A percentile compares a stretch with the other conserved stretches of the same genome.
phyloP scores from a whole-genome alignment of 768 basidiomycete genomes.

The Neoboletus brunneissimus region DNA sequence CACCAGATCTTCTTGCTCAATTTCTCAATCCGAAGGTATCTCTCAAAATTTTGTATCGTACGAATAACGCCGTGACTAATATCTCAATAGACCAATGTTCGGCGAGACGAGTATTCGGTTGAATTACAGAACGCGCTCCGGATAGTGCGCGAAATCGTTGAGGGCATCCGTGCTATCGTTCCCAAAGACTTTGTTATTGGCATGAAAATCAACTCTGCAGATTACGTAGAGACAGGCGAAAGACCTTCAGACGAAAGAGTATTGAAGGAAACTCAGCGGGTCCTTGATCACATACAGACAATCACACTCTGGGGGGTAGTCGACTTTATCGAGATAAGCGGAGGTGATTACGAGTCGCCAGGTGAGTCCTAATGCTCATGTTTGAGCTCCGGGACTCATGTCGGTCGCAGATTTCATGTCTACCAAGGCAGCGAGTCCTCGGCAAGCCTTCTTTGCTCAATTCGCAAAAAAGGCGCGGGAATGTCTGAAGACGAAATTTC shows the following conservation, averaged over 20 bases:
- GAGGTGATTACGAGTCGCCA: constrained; percentile 81
- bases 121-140: constrained; percentile 44
- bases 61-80: constrained; percentile 19
- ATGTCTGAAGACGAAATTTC: constrained; percentile 37
- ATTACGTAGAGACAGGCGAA: constrained; percentile 49
- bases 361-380: constrained; percentile 38
- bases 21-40: constrained; percentile 72
- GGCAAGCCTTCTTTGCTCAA: constrained; percentile 71
- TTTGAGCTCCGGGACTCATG: not conserved
- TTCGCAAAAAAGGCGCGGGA: constrained; percentile 60
- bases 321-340: constrained; percentile 87
- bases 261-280: constrained; percentile 33
- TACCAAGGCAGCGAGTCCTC: constrained; percentile 26
- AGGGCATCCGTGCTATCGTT: constrained; percentile 50
- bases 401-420: constrained; percentile 43
- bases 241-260: constrained; percentile 32
- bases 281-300: constrained; percentile 56
- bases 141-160: constrained; percentile 55
- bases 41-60: not conserved
- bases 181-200: constrained; percentile 66
- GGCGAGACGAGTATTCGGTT: constrained; percentile 59
- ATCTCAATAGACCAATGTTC: constrained; percentile 43
- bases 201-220: constrained; percentile 78
- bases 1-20: constrained; percentile 70
- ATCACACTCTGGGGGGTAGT: constrained; percentile 64